Conservation (phyloP, 1,284 basidiomycete genomes). For the Pholiota adiposa region DNA sequence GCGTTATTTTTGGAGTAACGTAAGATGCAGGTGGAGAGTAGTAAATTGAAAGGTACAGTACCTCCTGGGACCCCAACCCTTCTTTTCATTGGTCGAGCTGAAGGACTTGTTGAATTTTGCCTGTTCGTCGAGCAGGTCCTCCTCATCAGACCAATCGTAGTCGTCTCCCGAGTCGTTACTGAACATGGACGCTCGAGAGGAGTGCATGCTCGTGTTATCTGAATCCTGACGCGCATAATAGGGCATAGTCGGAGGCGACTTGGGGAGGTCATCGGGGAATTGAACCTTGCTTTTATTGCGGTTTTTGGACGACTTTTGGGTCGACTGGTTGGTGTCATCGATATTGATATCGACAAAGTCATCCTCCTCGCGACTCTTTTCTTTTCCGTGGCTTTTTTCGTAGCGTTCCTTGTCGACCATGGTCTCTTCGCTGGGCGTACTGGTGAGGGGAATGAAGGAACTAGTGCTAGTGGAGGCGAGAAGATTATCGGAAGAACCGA, state of each 20-base stretch:
- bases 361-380: slow-evolving; percentile 12
- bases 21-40: not conserved
- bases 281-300: slow-evolving; percentile 44
- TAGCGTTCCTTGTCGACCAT: not conserved
- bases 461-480: no score
- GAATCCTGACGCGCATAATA: slow-evolving; percentile 29
- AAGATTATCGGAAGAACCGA: slow-evolving; percentile 2
- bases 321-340: slow-evolving; percentile 5
- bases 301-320: not conserved
- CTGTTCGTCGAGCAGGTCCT: slow-evolving; percentile 71
- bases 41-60: slow-evolving; percentile 31
- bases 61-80: slow-evolving; percentile 60
- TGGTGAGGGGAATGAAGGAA: not conserved
- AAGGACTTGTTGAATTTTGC: slow-evolving; percentile 66
- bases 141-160: slow-evolving; percentile 77
- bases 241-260: slow-evolving; percentile 22
- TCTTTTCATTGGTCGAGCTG: slow-evolving; percentile 49
- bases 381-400: not conserved
- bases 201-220: slow-evolving; percentile 41
- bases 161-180: slow-evolving; percentile 58
- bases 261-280: slow-evolving; percentile 48
- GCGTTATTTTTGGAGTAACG: slow-evolving; percentile 5
- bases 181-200: slow-evolving; percentile 42
- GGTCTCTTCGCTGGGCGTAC: not conserved
- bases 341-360: slow-evolving; percentile 10